Evolutionary conservation across 2,329 filamentous ascomycete genomes (phyloP).

Genomic region (Trichoderma polysporum): DNA sequence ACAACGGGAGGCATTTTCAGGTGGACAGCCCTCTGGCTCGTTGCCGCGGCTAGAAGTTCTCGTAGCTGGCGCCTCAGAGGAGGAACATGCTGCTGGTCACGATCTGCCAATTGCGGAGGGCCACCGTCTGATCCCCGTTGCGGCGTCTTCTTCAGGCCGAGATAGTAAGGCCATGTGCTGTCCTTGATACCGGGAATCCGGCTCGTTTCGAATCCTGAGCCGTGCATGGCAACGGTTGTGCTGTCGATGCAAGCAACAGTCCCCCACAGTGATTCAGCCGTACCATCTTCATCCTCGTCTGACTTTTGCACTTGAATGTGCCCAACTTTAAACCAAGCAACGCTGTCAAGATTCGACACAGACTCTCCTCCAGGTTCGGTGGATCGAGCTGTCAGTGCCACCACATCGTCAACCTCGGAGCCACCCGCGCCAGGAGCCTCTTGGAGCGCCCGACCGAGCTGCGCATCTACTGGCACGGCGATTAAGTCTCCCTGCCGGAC

Average conservation of each 20-base stretch:
- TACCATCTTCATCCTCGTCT: constrained; percentile 58
- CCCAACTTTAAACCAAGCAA: constrained; percentile 92
- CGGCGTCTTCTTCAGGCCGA: constrained; percentile 70
- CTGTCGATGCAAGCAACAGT: constrained; percentile 84
- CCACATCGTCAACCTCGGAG: constrained; percentile 70
- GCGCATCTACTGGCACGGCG: constrained; percentile 83
- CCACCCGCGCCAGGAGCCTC: constrained; percentile 62
- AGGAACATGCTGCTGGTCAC: constrained; percentile 52
- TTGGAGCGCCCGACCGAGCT: constrained; percentile 77
- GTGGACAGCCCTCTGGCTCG: constrained; percentile 81
- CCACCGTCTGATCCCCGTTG: constrained; percentile 42
- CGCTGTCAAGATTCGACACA: constrained; percentile 50
- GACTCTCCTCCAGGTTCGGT: constrained; percentile 30
- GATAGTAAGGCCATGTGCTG: constrained; percentile 86
- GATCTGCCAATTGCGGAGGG: constrained; percentile 45
- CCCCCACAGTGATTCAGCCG: constrained; percentile 74
- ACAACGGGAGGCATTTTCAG: constrained; percentile 85
- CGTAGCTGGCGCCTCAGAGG: constrained; percentile 70
- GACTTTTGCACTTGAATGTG: constrained; percentile 61
- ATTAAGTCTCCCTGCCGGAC: constrained; percentile 86
- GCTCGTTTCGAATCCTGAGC: constrained; percentile 83
- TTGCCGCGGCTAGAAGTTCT: constrained; percentile 84
- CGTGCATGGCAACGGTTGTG: constrained; percentile 82
- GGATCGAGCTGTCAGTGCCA: constrained; percentile 50
- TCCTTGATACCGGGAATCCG: constrained; percentile 73